Evolutionary conservation across 305 asterid species (phyloP).

Genomic region (Fraxinus albicans): DNA sequence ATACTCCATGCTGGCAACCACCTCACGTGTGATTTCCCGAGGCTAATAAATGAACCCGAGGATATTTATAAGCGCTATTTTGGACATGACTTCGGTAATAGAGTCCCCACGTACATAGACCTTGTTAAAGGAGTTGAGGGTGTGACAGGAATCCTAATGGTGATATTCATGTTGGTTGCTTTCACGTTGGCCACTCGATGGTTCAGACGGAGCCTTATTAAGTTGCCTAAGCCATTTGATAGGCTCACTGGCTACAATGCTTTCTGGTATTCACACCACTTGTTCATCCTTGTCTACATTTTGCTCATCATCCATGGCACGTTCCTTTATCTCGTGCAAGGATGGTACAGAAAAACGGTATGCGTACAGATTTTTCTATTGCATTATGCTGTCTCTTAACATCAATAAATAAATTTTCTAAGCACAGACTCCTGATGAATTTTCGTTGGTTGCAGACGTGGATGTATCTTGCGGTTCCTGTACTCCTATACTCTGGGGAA

Average conservation of each 20-base stretch:
- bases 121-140: slow-evolving; percentile 49
- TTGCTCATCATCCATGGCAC: slow-evolving; percentile 47
- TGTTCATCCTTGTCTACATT: slow-evolving; percentile 49
- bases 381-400: not conserved
- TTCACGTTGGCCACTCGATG: slow-evolving; percentile 55
- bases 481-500: slow-evolving; percentile 53
- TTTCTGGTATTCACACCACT: slow-evolving; percentile 68
- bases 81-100: slow-evolving; percentile 34
- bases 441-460: slow-evolving; percentile 44
- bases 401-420: not conserved
- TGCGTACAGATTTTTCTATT: not conserved
- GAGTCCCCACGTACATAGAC: slow-evolving; percentile 38
- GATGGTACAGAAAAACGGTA: slow-evolving; percentile 61
- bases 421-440: not conserved
- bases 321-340: slow-evolving; percentile 48
- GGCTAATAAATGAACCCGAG: slow-evolving; percentile 34
- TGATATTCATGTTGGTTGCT: slow-evolving; percentile 51
- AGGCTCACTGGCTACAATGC: slow-evolving; percentile 63
- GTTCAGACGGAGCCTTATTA: slow-evolving; percentile 51
- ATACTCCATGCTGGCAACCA: slow-evolving; percentile 61
- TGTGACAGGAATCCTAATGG: slow-evolving; percentile 55
- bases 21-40: slow-evolving; percentile 63
- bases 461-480: slow-evolving; percentile 63
- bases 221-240: slow-evolving; percentile 49
- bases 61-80: slow-evolving; percentile 18